Conservation (phyloP, 768 basidiomycete species). For the Rhodotorula toruloides region DNA sequence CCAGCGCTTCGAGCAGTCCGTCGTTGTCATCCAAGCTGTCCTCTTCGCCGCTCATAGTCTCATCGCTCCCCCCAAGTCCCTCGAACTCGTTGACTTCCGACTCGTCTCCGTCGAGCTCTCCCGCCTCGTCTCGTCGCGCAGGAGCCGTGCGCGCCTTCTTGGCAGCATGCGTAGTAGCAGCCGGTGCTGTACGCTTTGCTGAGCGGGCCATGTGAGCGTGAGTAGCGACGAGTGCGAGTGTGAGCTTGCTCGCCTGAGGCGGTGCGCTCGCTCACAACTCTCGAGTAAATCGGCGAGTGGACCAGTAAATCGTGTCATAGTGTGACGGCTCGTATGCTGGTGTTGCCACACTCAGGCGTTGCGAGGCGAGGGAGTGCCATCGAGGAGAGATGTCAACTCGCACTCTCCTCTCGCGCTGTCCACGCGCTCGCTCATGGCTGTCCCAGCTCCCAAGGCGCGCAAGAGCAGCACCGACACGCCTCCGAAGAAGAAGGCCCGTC, state of each 20-base stretch:
- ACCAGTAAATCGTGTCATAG: background rate
- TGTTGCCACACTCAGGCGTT: background rate
- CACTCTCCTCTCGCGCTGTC: too few relatives aligned
- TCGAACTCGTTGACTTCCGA: conserved; percentile 21
- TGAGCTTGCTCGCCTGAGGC: background rate
- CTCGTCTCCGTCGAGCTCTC: background rate
- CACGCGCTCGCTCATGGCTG: background rate
- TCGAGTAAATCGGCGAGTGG: background rate
- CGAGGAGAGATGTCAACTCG: background rate
- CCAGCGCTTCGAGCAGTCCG: too few relatives aligned
- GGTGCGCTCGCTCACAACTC: background rate
- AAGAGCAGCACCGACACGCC: background rate
- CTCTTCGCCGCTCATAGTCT: conserved; percentile 8
- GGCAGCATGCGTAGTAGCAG: background rate
- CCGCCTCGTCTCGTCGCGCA: background rate
- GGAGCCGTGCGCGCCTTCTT: conserved; percentile 19
- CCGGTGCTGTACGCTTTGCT: background rate
- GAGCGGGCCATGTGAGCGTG: conserved; percentile 10
- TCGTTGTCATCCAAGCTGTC: too few relatives aligned
- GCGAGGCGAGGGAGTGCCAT: background rate
- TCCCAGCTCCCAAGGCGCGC: background rate
- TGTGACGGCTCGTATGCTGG: rapidly evolving
- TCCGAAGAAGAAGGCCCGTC: background rate
- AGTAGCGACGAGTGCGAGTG: background rate
- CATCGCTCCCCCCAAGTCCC: conserved; percentile 16